A percentile compares a stretch with the other conserved stretches of the same genome.
These are phyloP conservation scores for Linderniella brevidens DNA, from an alignment of 257 asterid species.

Conservation along the genomic window DNA sequence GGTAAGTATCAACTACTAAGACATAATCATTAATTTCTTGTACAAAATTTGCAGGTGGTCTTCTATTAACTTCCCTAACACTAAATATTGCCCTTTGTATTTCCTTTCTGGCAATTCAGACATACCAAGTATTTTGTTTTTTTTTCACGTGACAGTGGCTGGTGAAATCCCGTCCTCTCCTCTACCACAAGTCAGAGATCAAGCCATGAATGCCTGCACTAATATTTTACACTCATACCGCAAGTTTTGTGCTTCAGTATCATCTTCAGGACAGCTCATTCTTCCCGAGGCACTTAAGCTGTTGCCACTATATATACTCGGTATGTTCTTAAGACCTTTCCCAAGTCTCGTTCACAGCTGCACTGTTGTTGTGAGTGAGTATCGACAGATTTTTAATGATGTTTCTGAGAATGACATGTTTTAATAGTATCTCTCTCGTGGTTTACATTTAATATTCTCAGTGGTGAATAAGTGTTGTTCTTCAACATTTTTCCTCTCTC, in stretches of 20 bases:
- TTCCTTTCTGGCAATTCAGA: constrained; percentile 7
- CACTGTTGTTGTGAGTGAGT: background rate
- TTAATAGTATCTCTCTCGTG: background rate
- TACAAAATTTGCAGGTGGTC: no score
- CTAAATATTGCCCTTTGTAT: no score
- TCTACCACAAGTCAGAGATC: constrained; percentile 72
- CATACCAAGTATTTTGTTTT: no score
- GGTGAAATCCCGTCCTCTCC: constrained; percentile 75
- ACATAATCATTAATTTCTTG: no score
- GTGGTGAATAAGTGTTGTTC: background rate
- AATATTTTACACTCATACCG: constrained; percentile 83
- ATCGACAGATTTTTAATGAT: no score
- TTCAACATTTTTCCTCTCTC: constrained; percentile 12
- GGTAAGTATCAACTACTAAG: constrained; percentile 49
- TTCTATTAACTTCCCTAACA: no score
- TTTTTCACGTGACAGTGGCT: constrained; percentile 42
- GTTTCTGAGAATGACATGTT: background rate
- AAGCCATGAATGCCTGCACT: constrained; percentile 75
- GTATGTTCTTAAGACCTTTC: constrained; percentile 30
- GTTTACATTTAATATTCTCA: background rate
- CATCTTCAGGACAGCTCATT: constrained; percentile 91
- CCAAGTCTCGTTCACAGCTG: background rate
- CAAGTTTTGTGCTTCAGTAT: constrained; percentile 88
- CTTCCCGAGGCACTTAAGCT: constrained; percentile 96
- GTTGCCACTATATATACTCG: constrained; percentile 85